Evolutionary conservation across 306 rosid genomes (phyloP), one percentile per base, ranked within the genome.

Genomic region (Adenanthera pavonina): DNA sequence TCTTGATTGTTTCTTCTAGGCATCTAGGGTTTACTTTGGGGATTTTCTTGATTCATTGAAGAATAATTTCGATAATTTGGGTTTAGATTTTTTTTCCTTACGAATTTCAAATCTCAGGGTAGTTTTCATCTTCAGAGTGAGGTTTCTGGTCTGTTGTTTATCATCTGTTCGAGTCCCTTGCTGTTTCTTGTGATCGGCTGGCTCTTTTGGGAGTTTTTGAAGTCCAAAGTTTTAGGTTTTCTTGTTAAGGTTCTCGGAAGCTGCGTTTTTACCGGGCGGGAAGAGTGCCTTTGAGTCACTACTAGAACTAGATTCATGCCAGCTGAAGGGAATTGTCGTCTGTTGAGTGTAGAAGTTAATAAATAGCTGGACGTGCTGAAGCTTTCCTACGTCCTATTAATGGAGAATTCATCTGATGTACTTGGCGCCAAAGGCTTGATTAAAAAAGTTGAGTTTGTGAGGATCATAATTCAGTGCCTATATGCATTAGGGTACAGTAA

Each of bases 401-500:
- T 90, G 89, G 96, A 89, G 89, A 83, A 68, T 82, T 79, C 82
- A 9, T 65, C 78, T 17, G 86, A 78, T 7, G 69, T 82, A 35
- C 88, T 95, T 16, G 99, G 97, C 36, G 59, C 90, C 36, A 88
- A 85, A 86, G 89, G 94, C 66, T 84, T 89, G 53, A 85, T 90
- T 66, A 86, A 80, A 82, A 91, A 84, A 80, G 86, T 87, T 25
- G 97, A 95, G 84, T 92, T 90, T 76, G 89, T 91, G 35, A 90
- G 92, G 81, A 75, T 93, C 44, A 87, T 95, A 81, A 85, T 93
- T 60, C 99, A 93, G 77, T 88, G 89, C 79, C 81, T 95, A 14
- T 80, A 84, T 82, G 88, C 95, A 74, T 83, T 92, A 80, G 97
- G 97, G 44, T 93, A 87, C 77, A 75, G 34, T 19, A 90, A 82